Percentiles rank a stretch among this genome's conserved stretches.
Evolutionary conservation across 768 basidiomycete genomes (phyloP).

Genomic region (Suillus americanus): DNA sequence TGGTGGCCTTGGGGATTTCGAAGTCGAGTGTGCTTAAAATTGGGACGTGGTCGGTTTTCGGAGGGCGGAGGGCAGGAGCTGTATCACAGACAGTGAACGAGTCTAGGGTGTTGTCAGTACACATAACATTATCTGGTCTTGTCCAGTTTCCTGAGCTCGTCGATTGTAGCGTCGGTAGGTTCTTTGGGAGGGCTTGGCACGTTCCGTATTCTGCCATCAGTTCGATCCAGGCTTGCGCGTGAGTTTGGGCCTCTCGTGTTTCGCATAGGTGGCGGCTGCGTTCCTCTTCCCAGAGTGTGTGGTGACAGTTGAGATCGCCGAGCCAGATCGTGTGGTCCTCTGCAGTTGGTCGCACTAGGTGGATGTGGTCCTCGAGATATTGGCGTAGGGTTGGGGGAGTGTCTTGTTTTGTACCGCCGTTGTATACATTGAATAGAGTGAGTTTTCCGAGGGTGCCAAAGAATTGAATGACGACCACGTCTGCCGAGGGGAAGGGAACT

Average conservation of each 20-base stretch:
- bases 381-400: neutral
- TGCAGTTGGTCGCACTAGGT: neutral
- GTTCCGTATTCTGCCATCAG: slow-evolving; percentile 21
- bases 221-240: slow-evolving; percentile 17
- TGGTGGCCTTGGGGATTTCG: neutral
- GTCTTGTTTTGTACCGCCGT: slow-evolving; percentile 8
- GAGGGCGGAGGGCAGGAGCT: slow-evolving; percentile 8
- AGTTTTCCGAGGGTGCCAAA: neutral
- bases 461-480: slow-evolving; percentile 23
- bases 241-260: slow-evolving; percentile 1
- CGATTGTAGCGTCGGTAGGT: slow-evolving; percentile 25
- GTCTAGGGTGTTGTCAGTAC: slow-evolving; percentile 11
- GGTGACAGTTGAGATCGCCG: slow-evolving; percentile 34
- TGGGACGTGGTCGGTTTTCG: slow-evolving; percentile 34
- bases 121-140: slow-evolving; percentile 37
- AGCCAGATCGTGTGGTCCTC: slow-evolving; percentile 22
- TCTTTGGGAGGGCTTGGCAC: slow-evolving; percentile 28
- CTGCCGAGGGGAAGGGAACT: slow-evolving; percentile 16
- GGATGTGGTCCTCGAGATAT: neutral
- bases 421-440: slow-evolving; percentile 18
- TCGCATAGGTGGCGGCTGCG: slow-evolving; percentile 22
- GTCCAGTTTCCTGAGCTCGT: slow-evolving; percentile 29
- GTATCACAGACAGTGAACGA: slow-evolving; percentile 27
- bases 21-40: slow-evolving; percentile 27
- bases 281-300: slow-evolving; percentile 30